A percentile compares a stretch with the other conserved stretches of the same genome.
These are phyloP conservation scores for Saccharum spontaneum DNA, from an alignment of 176 grass and related monocot genomes.

Conservation along the genomic window DNA sequence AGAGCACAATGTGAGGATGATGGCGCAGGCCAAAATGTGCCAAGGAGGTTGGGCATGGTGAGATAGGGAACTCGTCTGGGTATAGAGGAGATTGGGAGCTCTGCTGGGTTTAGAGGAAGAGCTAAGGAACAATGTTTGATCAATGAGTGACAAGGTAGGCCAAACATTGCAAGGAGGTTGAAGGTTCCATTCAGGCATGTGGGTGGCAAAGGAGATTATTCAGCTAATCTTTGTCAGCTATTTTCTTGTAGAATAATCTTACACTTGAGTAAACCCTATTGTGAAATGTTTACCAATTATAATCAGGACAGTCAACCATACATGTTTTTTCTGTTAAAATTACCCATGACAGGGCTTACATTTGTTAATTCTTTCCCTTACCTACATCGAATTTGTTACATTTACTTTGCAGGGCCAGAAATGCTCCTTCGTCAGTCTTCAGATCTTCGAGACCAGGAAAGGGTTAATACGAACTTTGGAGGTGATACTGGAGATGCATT, in stretches of 20 bases:
- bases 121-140: neutral
- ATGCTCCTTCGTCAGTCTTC: conserved; percentile 77
- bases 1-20: neutral
- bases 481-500: conserved; percentile 70
- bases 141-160: neutral
- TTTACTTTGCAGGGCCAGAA: conserved; percentile 76
- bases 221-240: neutral
- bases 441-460: conserved; percentile 48
- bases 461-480: conserved; percentile 52
- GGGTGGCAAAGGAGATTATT: neutral
- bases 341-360: neutral
- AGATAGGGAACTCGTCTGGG: neutral
- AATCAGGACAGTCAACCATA: neutral
- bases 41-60: neutral
- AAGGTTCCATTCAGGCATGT: neutral
- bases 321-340: conserved; percentile 7
- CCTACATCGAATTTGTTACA: neutral
- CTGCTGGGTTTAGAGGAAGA: neutral
- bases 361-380: conserved; percentile 21
- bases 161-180: neutral
- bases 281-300: neutral
- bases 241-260: neutral
- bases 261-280: neutral
- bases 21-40: neutral
- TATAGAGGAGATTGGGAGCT: neutral